phyloP scores from a whole-genome alignment of 176 grass and related monocot genomes.

The Musa itinerans region DNA sequence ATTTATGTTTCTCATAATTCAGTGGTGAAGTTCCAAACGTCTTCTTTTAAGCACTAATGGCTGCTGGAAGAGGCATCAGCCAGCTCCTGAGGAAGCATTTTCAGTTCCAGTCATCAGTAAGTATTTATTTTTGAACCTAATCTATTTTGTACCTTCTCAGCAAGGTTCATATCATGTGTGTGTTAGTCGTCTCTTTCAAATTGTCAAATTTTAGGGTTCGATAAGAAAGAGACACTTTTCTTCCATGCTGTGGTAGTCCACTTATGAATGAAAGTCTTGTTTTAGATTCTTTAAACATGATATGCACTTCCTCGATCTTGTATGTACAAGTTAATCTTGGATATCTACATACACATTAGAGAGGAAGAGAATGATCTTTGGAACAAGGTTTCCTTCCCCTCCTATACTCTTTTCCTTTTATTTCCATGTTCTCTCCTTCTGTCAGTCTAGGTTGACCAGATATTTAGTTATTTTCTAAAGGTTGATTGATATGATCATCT shows the following conservation, averaged over 20 bases:
- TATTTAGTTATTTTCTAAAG: background rate
- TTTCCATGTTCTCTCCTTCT: background rate
- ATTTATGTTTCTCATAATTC: background rate
- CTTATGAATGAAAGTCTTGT: background rate
- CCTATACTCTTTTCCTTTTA: background rate
- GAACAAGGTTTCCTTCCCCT: background rate
- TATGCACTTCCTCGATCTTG: background rate
- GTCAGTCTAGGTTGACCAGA: background rate
- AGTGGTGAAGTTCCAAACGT: background rate
- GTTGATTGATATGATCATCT: background rate
- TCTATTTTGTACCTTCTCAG: background rate
- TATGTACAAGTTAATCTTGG: background rate
- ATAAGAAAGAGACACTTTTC: background rate
- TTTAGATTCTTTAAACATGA: background rate
- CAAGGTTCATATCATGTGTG: background rate
- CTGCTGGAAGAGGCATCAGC: conserved; percentile 10
- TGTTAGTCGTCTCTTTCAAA: background rate
- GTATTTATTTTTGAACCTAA: background rate
- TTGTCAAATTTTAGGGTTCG: background rate
- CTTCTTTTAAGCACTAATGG: background rate
- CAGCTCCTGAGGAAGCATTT: conserved; percentile 7
- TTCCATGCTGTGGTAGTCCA: background rate
- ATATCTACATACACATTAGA: background rate
- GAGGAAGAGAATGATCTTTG: background rate
- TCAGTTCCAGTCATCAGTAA: conserved; percentile 11